Conservation (phyloP, 306 rosid genomes). For the Gastrolobium villosum region DNA sequence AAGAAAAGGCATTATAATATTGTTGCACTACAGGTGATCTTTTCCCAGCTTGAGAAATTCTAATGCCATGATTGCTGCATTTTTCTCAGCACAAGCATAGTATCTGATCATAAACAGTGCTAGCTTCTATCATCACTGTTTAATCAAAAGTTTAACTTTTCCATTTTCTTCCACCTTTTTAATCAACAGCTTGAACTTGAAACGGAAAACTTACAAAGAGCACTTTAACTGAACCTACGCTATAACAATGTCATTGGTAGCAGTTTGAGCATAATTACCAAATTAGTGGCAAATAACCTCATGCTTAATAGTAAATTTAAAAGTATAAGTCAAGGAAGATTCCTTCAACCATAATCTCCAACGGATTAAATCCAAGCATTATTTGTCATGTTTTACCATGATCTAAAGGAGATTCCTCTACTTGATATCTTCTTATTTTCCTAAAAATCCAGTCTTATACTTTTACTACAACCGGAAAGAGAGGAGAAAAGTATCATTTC, state of each 20-base stretch:
- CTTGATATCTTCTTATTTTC: neutral
- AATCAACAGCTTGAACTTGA: neutral
- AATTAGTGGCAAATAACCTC: neutral
- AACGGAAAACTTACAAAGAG: slow-evolving; percentile 6
- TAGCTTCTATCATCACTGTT: slow-evolving; percentile 11
- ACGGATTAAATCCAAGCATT: neutral
- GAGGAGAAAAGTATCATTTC: neutral
- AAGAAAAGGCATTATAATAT: slow-evolving; percentile 16
- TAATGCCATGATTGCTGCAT: slow-evolving; percentile 2
- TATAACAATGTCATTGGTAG: neutral
- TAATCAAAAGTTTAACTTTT: neutral
- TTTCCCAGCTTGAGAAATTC: slow-evolving; percentile 4
- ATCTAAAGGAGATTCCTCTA: neutral
- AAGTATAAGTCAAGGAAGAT: neutral
- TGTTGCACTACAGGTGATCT: slow-evolving; percentile 21
- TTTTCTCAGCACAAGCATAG: slow-evolving; percentile 7
- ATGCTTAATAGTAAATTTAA: neutral
- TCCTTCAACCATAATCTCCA: slow-evolving; percentile 7
- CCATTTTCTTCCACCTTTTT: neutral
- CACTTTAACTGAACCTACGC: slow-evolving; percentile 5
- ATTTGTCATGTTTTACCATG: neutral
- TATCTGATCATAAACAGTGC: neutral
- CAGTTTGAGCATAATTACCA: neutral
- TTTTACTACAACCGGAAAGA: neutral
- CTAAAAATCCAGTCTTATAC: neutral